Evolutionary conservation across 176 grass and related monocot species (phyloP).

Genomic region (Dactylis glomerata): DNA sequence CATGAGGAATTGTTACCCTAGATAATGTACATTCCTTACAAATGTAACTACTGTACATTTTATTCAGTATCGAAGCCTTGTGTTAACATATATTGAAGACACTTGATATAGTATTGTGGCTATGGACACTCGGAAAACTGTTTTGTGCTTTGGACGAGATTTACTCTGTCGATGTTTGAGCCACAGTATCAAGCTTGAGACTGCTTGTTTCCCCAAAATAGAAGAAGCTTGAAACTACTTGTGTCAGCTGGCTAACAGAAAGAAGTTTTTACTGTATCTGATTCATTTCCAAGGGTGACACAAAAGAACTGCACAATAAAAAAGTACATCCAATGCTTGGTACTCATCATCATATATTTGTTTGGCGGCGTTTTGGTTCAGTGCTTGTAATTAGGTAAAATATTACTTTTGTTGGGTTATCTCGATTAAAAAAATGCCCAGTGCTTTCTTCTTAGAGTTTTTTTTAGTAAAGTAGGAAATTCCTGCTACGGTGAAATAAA

Average conservation of each 20-base stretch:
- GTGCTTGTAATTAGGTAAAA: neutral
- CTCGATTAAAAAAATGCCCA: too few species aligned
- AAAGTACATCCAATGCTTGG: too few species aligned
- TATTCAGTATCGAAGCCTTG: neutral
- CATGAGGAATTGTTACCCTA: constrained; percentile 12
- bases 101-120: neutral
- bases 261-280: neutral
- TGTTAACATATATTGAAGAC: neutral
- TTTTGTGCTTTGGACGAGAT: neutral
- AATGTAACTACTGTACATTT: constrained; percentile 30
- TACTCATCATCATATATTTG: too few species aligned
- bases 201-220: too few species aligned
- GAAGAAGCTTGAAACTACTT: too few species aligned
- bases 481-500: too few species aligned
- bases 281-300: neutral
- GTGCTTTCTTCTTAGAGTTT: too few species aligned
- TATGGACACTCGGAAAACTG: neutral
- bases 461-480: too few species aligned
- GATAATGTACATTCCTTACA: constrained; percentile 23
- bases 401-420: too few species aligned
- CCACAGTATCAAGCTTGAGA: neutral
- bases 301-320: neutral
- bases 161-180: neutral
- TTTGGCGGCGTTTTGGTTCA: neutral
- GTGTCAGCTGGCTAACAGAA: neutral